Percentiles rank a stretch among this genome's conserved stretches.
These are phyloP conservation scores for Russula virescens DNA, from an alignment of 768 basidiomycete species.

Conservation along the genomic window DNA sequence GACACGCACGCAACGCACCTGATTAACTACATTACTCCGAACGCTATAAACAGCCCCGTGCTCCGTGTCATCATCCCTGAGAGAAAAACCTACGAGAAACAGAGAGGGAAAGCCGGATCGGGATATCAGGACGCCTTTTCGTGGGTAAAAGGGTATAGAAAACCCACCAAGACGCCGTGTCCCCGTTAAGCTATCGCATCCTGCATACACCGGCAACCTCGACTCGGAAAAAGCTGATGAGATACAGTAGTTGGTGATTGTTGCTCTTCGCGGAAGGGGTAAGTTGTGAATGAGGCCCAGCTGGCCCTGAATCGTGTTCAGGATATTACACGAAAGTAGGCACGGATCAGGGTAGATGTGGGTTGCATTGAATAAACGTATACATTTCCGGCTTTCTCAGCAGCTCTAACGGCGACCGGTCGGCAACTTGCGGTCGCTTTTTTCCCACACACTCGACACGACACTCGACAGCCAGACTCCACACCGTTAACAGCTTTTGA, in stretches of 20 bases:
- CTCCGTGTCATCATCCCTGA: no score
- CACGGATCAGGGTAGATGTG: neutral
- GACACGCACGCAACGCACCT: neutral
- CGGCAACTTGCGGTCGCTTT: conserved; percentile 4
- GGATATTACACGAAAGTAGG: neutral
- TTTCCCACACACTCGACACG: neutral
- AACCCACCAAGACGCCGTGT: conserved; percentile 10
- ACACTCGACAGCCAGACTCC: neutral
- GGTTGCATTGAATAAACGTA: neutral
- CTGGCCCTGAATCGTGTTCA: no score
- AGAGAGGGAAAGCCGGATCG: neutral
- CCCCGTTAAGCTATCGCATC: neutral
- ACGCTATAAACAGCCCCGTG: no score
- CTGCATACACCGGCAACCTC: neutral
- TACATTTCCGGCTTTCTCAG: conserved; percentile 10
- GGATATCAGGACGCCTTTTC: conserved; percentile 1
- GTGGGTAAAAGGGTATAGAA: no score
- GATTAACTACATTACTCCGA: conserved; percentile 1
- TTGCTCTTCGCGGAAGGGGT: no score
- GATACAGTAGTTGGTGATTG: no score
- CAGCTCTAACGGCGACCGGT: conserved; percentile 1
- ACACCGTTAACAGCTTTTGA: conserved; percentile 4
- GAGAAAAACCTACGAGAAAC: neutral
- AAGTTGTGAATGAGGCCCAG: no score
- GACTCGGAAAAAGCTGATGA: no score